Evolutionary conservation across 106 monocot species (phyloP).

Genomic region (Dendrobium officinale): DNA sequence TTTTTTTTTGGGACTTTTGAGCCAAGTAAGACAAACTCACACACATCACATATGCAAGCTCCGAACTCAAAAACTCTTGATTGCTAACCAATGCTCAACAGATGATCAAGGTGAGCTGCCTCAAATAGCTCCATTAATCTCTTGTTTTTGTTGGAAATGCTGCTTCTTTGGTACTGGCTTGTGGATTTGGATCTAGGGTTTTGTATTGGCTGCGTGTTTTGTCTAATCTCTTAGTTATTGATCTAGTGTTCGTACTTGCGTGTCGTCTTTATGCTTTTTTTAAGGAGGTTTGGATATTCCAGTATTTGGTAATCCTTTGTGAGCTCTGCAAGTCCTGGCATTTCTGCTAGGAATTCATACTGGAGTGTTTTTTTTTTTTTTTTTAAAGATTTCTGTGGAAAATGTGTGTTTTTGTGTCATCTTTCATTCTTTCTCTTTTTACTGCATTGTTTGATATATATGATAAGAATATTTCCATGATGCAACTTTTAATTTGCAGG

Average conservation of each 20-base stretch:
- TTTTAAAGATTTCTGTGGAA: not conserved
- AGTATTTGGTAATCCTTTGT: not conserved
- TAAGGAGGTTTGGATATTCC: not conserved
- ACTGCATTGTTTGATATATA: not conserved
- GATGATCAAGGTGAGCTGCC: too few species aligned
- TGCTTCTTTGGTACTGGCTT: not conserved
- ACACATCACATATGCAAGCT: too few species aligned
- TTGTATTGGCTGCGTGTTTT: not conserved
- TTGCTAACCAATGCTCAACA: too few species aligned
- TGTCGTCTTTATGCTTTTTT: not conserved
- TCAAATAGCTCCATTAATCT: not conserved
- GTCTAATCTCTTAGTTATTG: not conserved
- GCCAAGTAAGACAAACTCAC: too few species aligned
- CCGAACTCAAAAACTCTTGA: too few species aligned
- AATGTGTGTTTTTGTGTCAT: not conserved
- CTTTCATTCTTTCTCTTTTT: not conserved
- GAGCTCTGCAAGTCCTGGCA: not conserved
- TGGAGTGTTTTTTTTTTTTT: not conserved
- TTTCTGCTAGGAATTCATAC: not conserved
- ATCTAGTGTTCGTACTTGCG: not conserved
- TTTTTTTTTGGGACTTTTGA: too few species aligned
- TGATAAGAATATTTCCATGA: not conserved
- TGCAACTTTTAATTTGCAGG: not conserved
- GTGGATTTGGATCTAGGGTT: not conserved
- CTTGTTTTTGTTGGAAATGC: not conserved